These are phyloP conservation scores for Torrubiellomyces zombiae DNA, from an alignment of 2,329 filamentous ascomycete genomes.

Conservation along the genomic window DNA sequence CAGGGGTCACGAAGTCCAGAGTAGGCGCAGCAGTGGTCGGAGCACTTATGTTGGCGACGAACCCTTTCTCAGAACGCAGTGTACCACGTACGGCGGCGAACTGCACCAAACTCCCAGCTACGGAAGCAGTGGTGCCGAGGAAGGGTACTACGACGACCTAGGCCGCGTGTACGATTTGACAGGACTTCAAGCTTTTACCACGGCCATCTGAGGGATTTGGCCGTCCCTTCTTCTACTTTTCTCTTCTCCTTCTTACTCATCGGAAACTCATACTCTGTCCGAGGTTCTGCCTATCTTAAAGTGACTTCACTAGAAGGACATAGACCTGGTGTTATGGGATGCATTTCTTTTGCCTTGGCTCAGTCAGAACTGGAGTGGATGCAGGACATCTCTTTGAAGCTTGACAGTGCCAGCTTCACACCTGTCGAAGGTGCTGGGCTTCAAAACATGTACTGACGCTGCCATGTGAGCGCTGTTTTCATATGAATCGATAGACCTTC, in stretches of 20 bases:
- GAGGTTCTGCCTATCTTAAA: too few relatives aligned
- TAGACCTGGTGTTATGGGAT: too few relatives aligned
- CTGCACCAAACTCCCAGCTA: slow-evolving; percentile 15
- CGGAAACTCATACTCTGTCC: too few relatives aligned
- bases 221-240: neutral
- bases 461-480: too few relatives aligned
- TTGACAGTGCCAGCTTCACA: too few relatives aligned
- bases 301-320: too few relatives aligned
- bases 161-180: slow-evolving; percentile 12
- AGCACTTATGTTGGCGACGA: slow-evolving; percentile 21
- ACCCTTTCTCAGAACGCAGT: slow-evolving; percentile 12
- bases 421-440: too few relatives aligned
- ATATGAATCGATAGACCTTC: too few relatives aligned
- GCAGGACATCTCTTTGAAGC: too few relatives aligned
- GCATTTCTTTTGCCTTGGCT: too few relatives aligned
- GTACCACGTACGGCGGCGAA: slow-evolving; percentile 9
- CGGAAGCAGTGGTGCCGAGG: slow-evolving; percentile 16
- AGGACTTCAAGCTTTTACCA: neutral
- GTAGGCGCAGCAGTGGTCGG: slow-evolving; percentile 23
- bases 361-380: too few relatives aligned
- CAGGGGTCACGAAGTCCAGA: slow-evolving; percentile 31
- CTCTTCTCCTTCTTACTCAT: neutral
- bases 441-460: too few relatives aligned
- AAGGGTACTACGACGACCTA: slow-evolving; percentile 15
- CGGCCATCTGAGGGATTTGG: neutral